Conservation (phyloP, 2,329 filamentous ascomycete genomes). For the Monosporascus cannonballus region DNA sequence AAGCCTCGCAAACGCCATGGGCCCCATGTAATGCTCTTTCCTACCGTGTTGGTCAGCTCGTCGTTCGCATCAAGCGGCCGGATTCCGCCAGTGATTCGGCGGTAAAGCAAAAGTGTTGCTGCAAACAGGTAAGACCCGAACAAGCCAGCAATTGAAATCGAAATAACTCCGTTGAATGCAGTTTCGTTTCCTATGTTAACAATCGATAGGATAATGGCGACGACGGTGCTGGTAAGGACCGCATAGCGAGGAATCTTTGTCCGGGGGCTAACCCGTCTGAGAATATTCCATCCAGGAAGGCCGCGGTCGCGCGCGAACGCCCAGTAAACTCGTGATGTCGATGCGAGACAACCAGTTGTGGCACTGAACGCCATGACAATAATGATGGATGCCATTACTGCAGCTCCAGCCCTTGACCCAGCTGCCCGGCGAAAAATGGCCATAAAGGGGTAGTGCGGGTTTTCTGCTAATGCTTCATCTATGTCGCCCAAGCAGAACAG, state of each 20-base stretch:
- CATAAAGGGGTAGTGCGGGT: conserved; percentile 52
- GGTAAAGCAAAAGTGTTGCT: conserved; percentile 7
- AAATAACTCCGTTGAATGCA: conserved; percentile 8
- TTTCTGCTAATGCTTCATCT: conserved; percentile 33
- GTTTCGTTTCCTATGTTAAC: conserved; percentile 6
- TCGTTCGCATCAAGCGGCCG: conserved; percentile 1
- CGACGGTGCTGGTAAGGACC: conserved; percentile 3
- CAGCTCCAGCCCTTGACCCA: conserved; percentile 38
- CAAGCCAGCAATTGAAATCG: conserved; percentile 5
- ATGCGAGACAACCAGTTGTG: conserved; percentile 48
- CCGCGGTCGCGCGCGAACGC: conserved; percentile 34
- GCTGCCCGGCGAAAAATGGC: conserved; percentile 49
- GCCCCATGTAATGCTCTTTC: conserved; percentile 10
- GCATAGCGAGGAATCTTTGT: conserved; percentile 11
- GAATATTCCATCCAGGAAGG: conserved; percentile 13
- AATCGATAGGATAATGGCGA: conserved; percentile 4
- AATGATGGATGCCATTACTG: conserved; percentile 43
- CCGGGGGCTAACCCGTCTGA: conserved; percentile 14
- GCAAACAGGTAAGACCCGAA: conserved; percentile 8
- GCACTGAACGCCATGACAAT: conserved; percentile 42
- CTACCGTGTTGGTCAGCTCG: not conserved
- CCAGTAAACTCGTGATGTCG: conserved; percentile 52
- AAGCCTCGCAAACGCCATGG: conserved; percentile 9
- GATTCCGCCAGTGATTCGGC: conserved; percentile 8
- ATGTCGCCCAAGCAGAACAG: conserved; percentile 48